These are phyloP conservation scores for Eleusine coracana DNA, from an alignment of 176 grass and related monocot genomes.

Conservation along the genomic window DNA sequence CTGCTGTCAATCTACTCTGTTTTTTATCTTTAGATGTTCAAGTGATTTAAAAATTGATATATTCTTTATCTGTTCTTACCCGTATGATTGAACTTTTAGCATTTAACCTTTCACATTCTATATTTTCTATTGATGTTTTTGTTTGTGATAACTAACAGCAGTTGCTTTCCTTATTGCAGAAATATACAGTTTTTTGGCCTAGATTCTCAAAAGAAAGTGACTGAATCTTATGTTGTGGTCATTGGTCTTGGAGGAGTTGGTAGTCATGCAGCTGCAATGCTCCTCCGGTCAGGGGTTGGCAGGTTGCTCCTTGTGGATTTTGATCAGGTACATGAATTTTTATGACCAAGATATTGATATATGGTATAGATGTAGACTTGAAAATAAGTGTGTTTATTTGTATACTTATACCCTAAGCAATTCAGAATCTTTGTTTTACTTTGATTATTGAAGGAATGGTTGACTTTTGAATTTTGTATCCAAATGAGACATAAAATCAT, in stretches of 20 bases:
- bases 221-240: conserved; percentile 69
- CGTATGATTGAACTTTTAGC: neutral
- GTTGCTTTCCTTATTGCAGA: conserved; percentile 47
- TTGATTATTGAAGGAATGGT: neutral
- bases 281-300: conserved; percentile 87
- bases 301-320: conserved; percentile 93
- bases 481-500: neutral
- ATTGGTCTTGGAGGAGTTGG: conserved; percentile 98
- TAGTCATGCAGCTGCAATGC: conserved; percentile 94
- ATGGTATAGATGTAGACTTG: neutral
- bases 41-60: neutral
- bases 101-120: neutral
- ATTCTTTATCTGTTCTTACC: neutral
- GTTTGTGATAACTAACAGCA: conserved; percentile 14
- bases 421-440: neutral
- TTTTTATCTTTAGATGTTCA: neutral
- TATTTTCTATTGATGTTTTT: neutral
- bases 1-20: neutral
- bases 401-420: neutral
- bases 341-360: neutral
- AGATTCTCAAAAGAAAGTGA: conserved; percentile 87
- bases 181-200: conserved; percentile 96
- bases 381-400: neutral
- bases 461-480: neutral
- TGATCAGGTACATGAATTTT: conserved; percentile 71